Percentiles rank a stretch among this genome's conserved stretches.
phyloP scores from a whole-genome alignment of 2,329 filamentous ascomycete species.

The Xylariaceae sp. region DNA sequence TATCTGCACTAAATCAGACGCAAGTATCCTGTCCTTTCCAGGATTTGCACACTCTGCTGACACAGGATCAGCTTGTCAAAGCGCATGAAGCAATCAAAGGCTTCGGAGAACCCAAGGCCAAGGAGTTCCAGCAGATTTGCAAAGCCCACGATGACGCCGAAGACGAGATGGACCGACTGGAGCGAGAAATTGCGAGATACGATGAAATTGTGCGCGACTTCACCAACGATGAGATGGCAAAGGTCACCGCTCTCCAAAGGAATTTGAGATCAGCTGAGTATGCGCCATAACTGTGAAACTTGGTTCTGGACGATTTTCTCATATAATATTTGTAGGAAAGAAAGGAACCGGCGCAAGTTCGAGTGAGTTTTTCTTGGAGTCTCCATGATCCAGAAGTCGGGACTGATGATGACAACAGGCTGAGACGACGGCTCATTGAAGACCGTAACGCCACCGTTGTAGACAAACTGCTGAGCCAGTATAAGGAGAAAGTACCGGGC shows the following conservation, averaged over 20 bases:
- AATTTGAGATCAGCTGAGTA: slow-evolving; percentile 5
- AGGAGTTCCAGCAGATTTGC: slow-evolving; percentile 1
- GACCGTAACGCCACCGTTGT: slow-evolving; percentile 37
- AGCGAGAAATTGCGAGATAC: not conserved
- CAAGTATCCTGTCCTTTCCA: slow-evolving; percentile 18
- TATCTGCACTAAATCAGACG: slow-evolving; percentile 41
- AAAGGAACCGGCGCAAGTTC: not conserved
- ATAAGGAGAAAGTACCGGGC: slow-evolving; percentile 25
- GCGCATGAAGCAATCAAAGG: slow-evolving; percentile 22
- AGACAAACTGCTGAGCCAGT: slow-evolving; percentile 27
- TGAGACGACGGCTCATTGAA: slow-evolving; percentile 31
- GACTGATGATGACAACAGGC: slow-evolving; percentile 1
- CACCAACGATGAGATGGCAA: not conserved
- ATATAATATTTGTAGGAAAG: not conserved
- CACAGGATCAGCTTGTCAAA: slow-evolving; percentile 24
- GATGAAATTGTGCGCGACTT: not conserved
- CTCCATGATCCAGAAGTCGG: not conserved
- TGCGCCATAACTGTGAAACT: not conserved
- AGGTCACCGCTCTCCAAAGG: not conserved
- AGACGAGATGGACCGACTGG: not conserved
- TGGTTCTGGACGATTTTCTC: not conserved
- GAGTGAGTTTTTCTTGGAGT: slow-evolving; percentile 6
- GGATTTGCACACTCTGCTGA: not conserved
- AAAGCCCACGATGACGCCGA: not conserved
- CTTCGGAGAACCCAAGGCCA: slow-evolving; percentile 2